Conservation (phyloP, 108 stramenopile genomes). For the Nitzschia putrida region DNA sequence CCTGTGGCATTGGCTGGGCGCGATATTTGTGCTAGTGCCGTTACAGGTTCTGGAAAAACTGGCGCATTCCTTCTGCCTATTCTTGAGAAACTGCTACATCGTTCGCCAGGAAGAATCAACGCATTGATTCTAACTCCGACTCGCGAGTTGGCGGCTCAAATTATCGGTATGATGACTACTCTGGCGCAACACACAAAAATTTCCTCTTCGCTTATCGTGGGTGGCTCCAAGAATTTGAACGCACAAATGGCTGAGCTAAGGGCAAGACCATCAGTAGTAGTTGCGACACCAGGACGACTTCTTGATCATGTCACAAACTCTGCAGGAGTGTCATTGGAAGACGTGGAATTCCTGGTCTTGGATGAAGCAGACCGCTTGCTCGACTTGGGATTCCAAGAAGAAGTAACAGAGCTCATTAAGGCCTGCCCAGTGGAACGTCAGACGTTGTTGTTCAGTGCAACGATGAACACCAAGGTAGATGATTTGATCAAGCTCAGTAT, state of each 20-base stretch:
- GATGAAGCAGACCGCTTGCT: constrained; percentile 93
- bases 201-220: constrained; percentile 79
- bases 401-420: constrained; percentile 92
- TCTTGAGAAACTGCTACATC: constrained; percentile 90
- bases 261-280: constrained; percentile 90
- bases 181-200: constrained; percentile 91
- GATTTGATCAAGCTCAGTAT: constrained; percentile 87
- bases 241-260: constrained; percentile 93
- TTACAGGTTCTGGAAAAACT: constrained; percentile 87
- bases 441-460: constrained; percentile 96
- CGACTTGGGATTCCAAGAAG: constrained; percentile 95
- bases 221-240: constrained; percentile 93
- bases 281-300: constrained; percentile 96
- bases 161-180: constrained; percentile 82
- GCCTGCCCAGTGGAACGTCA: constrained; percentile 87
- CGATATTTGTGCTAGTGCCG: constrained; percentile 91
- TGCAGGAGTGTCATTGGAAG: constrained; percentile 85
- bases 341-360: constrained; percentile 84
- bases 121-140: constrained; percentile 92
- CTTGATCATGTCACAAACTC: constrained; percentile 94
- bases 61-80: constrained; percentile 96
- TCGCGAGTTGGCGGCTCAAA: constrained; percentile 95
- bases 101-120: constrained; percentile 67
- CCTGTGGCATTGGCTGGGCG: constrained; percentile 91
- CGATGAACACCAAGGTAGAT: constrained; percentile 95